Base-by-base conservation (phyloP, 2,329 filamentous ascomycete species). In the Thielaviopsis musarum region DNA sequence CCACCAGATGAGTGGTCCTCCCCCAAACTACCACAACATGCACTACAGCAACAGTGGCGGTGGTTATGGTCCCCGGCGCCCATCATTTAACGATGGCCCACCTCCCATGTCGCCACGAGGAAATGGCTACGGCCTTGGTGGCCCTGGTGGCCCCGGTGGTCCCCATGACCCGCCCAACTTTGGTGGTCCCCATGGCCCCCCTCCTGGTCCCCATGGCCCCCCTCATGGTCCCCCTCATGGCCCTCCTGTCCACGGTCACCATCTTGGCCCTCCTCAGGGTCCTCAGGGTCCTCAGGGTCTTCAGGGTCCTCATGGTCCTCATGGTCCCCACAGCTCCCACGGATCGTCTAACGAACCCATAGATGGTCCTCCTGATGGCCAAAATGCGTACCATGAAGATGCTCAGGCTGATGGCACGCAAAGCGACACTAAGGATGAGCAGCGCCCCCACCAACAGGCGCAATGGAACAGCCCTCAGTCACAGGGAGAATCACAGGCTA, bases 41-140 rank as follows among this genome's bases (percentile, higher is more conserved):
- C 56, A 59, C 41, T 55, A 61, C 38, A 28, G 30, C 19, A 49
- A 28, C 15, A 52, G 21, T 15, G 22, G 21, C 5, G 26, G 41
- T 21, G 15, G 24, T 15, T 56, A 59, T 59, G 57, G 56, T n/a
- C 34, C 53, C 48, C 52, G 59, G 1, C 57, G 59, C 21, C 56
- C 59, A 52, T 61, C 59, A 13, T 61, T 61, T 52, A 61, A 55
- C 21, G 56, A 56, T 28, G 58, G 58, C 17, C 58, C 58, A n/a
- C 57, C 34, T 24, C 54, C 53, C 9, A 56, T 59, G 53, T 12
- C 59, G 49, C n/a, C 54, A 28, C 9, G 38, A 45, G 38, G 38
- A 45, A 45, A 45, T n/a, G 38, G 38, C 3, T 45, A 45, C 5
- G 58, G 48, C 4, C 58, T 51, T 54, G 15, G 15, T 7, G 38